Conservation (phyloP, 2,329 filamentous ascomycete species). For the Teratosphaeria gauchensis region DNA sequence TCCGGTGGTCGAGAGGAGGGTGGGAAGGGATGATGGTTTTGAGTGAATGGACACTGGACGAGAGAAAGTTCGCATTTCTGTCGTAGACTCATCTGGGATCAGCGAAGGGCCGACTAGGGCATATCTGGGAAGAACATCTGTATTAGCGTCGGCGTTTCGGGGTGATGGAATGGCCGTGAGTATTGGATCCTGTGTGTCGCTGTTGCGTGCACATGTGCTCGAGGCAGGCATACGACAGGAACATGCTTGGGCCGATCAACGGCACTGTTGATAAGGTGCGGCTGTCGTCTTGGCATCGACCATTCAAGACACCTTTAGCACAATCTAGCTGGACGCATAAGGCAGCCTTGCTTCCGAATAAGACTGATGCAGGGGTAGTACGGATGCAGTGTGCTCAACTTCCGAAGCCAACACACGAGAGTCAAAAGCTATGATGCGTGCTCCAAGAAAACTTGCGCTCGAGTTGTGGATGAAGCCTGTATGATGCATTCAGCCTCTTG, state of each 20-base stretch:
- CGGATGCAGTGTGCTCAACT: too few relatives aligned
- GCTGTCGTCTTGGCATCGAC: not conserved
- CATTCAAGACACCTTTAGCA: not conserved
- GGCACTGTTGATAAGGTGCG: not conserved
- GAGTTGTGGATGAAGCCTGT: too few relatives aligned
- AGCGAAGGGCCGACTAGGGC: too few relatives aligned
- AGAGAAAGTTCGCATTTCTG: too few relatives aligned
- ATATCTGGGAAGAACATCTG: too few relatives aligned
- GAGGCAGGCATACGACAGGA: not conserved
- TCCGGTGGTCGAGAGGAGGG: constrained; percentile 12
- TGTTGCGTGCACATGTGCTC: not conserved
- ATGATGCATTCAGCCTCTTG: too few relatives aligned
- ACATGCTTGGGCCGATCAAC: not conserved
- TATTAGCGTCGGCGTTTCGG: not conserved
- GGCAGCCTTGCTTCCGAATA: not conserved
- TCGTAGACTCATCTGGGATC: too few relatives aligned
- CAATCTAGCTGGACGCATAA: not conserved
- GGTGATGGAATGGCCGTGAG: not conserved
- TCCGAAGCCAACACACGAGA: too few relatives aligned
- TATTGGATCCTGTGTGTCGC: not conserved
- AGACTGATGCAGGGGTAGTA: too few relatives aligned
- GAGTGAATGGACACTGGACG: constrained; percentile 12
- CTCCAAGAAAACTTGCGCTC: too few relatives aligned
- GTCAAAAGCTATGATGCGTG: too few relatives aligned
- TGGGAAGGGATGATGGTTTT: constrained; percentile 24